A percentile compares a stretch with the other conserved stretches of the same genome.
Conservation (phyloP, 116 monocot genomes). For the Phalaenopsis hybrid region DNA sequence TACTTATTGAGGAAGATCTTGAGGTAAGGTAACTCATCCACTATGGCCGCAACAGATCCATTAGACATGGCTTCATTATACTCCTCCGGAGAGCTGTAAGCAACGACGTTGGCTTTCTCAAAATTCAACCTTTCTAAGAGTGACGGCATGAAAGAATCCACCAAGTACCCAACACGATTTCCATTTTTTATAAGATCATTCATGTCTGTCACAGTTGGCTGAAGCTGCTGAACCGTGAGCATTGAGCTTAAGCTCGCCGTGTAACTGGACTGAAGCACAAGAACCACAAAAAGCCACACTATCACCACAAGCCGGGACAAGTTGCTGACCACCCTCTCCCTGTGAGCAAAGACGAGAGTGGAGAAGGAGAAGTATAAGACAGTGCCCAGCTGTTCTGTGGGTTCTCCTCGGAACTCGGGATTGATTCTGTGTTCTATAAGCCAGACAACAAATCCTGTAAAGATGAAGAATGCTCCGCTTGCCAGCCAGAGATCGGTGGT, state of each 20-base stretch:
- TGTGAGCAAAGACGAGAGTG: slow-evolving; percentile 51
- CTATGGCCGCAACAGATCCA: slow-evolving; percentile 40
- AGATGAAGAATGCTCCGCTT: slow-evolving; percentile 38
- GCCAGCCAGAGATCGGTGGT: slow-evolving; percentile 47
- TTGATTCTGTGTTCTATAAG: slow-evolving; percentile 57
- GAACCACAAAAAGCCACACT: slow-evolving; percentile 63
- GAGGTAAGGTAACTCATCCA: slow-evolving; percentile 50
- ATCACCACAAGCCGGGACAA: slow-evolving; percentile 47
- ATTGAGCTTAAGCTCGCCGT: slow-evolving; percentile 64
- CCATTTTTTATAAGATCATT: slow-evolving; percentile 41
- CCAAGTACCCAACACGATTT: slow-evolving; percentile 45
- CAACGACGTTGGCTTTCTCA: slow-evolving; percentile 19
- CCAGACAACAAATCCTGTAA: slow-evolving; percentile 62
- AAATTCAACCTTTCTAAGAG: slow-evolving; percentile 37
- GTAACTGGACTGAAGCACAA: slow-evolving; percentile 62
- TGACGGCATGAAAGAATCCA: slow-evolving; percentile 28
- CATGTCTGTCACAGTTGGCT: slow-evolving; percentile 39
- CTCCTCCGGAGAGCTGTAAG: slow-evolving; percentile 39
- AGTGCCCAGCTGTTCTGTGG: slow-evolving; percentile 40
- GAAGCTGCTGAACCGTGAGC: slow-evolving; percentile 61
- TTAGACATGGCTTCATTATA: slow-evolving; percentile 41
- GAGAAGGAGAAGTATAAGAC: slow-evolving; percentile 68
- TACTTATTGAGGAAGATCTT: slow-evolving; percentile 28
- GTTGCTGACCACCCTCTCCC: slow-evolving; percentile 49
- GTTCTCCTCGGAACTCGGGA: slow-evolving; percentile 39